Percentiles rank a stretch among this genome's conserved stretches.
phyloP scores from a whole-genome alignment of 2,329 filamentous ascomycete genomes.

The Tolypocladium nubicola region DNA sequence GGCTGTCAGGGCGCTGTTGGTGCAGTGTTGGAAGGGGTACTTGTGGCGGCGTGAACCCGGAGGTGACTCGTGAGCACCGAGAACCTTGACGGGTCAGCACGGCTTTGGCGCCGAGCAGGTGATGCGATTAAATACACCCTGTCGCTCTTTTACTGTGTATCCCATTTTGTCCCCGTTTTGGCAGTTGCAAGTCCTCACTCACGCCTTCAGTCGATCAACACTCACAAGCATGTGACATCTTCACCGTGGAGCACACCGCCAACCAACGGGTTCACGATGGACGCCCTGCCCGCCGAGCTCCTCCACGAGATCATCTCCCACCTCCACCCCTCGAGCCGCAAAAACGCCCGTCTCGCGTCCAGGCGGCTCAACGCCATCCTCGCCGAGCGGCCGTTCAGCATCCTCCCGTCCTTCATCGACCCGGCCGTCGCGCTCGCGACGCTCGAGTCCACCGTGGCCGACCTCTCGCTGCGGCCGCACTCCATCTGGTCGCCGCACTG shows the following conservation, averaged over 20 bases:
- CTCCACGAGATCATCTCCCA: constrained; percentile 16
- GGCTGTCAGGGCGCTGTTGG: not conserved
- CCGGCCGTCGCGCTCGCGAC: constrained; percentile 12
- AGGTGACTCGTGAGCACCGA: not conserved
- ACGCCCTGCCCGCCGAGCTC: constrained; percentile 19
- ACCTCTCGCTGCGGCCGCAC: constrained; percentile 11
- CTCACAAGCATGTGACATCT: not conserved
- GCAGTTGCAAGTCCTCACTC: not conserved
- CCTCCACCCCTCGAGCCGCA: constrained; percentile 11
- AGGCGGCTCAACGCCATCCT: constrained; percentile 21
- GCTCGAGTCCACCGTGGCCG: constrained; percentile 10
- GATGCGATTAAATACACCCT: not conserved
- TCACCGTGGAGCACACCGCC: not conserved
- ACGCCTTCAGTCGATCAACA: not conserved
- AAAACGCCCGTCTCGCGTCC: constrained; percentile 19
- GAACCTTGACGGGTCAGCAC: not conserved
- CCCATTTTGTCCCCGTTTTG: not conserved
- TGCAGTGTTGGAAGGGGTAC: not conserved
- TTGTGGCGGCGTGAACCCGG: not conserved
- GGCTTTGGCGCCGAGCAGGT: not conserved
- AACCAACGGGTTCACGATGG: constrained; percentile 11
- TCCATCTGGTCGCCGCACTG: constrained; percentile 26
- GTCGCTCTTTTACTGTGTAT: not conserved
- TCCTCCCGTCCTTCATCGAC: constrained; percentile 19
- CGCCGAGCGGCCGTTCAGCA: constrained; percentile 13